Conservation (phyloP, 208 protist species). For the Spironucleus salmonicida region DNA sequence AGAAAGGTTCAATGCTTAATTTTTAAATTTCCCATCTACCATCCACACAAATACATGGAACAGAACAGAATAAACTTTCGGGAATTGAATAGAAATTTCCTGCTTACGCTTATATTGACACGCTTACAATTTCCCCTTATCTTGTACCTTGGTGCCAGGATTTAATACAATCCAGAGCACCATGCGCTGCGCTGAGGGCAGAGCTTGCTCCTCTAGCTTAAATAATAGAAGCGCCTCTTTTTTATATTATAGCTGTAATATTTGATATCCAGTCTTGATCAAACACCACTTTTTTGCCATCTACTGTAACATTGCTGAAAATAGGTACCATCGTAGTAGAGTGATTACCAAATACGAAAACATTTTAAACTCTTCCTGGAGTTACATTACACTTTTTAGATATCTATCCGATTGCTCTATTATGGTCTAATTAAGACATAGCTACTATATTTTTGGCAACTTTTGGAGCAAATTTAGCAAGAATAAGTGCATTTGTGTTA, state of each 20-base stretch:
- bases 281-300: no score
- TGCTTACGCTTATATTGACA: not conserved
- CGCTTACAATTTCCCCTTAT: slow-evolving; percentile 19
- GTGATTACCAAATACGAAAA: slow-evolving; percentile 45
- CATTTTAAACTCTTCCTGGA: not conserved
- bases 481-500: slow-evolving; percentile 83
- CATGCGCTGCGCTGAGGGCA: slow-evolving; percentile 73
- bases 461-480: slow-evolving; percentile 51
- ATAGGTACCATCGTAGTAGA: slow-evolving; percentile 30
- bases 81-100: slow-evolving; percentile 32
- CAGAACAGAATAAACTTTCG: slow-evolving; percentile 22
- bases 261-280: slow-evolving; percentile 1
- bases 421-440: slow-evolving; percentile 44
- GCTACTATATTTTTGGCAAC: slow-evolving; percentile 42
- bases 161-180: slow-evolving; percentile 52
- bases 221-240: slow-evolving; percentile 68
- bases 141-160: slow-evolving; percentile 56
- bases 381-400: slow-evolving; percentile 8
- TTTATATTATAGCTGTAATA: not conserved
- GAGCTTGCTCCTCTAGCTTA: slow-evolving; percentile 58
- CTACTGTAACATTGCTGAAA: not conserved
- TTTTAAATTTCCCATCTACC: slow-evolving; percentile 7
- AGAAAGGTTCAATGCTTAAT: no score
- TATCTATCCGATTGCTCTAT: slow-evolving; percentile 30
- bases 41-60: slow-evolving; percentile 14